These are phyloP conservation scores for Musa acuminata DNA, from an alignment of 176 grass and related monocot species.

Conservation along the genomic window DNA sequence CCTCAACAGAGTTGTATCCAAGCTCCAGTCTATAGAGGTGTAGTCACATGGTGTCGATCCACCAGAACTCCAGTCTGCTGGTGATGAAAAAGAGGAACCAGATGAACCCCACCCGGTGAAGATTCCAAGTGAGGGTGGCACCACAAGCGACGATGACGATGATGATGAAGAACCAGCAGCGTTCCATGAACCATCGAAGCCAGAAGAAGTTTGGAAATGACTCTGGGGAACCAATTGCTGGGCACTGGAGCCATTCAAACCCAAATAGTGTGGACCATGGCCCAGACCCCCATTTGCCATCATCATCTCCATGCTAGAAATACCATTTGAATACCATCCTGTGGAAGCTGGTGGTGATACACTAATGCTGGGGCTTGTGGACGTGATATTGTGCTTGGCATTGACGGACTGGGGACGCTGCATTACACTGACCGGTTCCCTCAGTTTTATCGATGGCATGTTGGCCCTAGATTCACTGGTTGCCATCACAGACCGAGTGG, in stretches of 20 bases:
- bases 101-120: slow-evolving; percentile 54
- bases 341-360: slow-evolving; percentile 37
- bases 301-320: slow-evolving; percentile 40
- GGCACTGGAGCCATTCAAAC: slow-evolving; percentile 35
- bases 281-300: slow-evolving; percentile 54
- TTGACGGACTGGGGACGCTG: slow-evolving; percentile 58
- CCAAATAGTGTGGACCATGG: slow-evolving; percentile 46
- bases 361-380: slow-evolving; percentile 51
- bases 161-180: slow-evolving; percentile 40
- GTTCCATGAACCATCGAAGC: slow-evolving; percentile 51
- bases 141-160: slow-evolving; percentile 18
- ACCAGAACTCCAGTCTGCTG: slow-evolving; percentile 59
- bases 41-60: slow-evolving; percentile 52
- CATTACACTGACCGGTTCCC: slow-evolving; percentile 77
- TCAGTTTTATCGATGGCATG: slow-evolving; percentile 40
- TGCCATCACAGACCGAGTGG: slow-evolving; percentile 44
- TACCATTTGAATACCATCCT: slow-evolving; percentile 67
- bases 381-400: slow-evolving; percentile 61
- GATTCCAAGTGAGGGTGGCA: slow-evolving; percentile 49
- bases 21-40: slow-evolving; percentile 89
- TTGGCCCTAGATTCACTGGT: slow-evolving; percentile 38
- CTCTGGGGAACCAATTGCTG: slow-evolving; percentile 43
- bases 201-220: slow-evolving; percentile 44
- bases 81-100: slow-evolving; percentile 27
- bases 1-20: slow-evolving; percentile 65